Conservation (phyloP, 148 eudicot genomes). For the Fagopyrum homotropicum region DNA sequence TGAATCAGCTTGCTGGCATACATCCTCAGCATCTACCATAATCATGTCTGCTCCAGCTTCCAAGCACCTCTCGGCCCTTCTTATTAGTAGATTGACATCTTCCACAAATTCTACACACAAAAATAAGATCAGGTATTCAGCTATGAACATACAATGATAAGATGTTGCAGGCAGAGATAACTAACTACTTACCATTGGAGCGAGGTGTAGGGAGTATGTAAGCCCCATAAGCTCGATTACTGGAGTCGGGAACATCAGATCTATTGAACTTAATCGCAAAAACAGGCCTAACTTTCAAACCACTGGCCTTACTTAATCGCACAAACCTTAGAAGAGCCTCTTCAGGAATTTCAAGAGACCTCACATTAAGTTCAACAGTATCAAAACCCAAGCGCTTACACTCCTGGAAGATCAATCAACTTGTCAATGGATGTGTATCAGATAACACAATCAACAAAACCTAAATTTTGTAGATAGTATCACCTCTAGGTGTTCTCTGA, state of each 20-base stretch:
- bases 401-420: conserved; percentile 37
- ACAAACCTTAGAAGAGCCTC: conserved; percentile 76
- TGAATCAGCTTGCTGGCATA: conserved; percentile 61
- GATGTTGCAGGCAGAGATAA: conserved; percentile 2
- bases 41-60: conserved; percentile 99
- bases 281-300: conserved; percentile 79
- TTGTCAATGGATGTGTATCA: not conserved
- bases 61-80: conserved; percentile 87
- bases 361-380: conserved; percentile 71
- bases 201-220: conserved; percentile 56
- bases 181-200: conserved; percentile 43
- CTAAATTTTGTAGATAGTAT: not conserved
- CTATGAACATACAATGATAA: not conserved
- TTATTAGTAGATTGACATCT: conserved; percentile 72
- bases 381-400: conserved; percentile 89
- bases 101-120: conserved; percentile 61
- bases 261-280: conserved; percentile 77
- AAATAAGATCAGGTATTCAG: not conserved
- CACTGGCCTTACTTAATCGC: conserved; percentile 68
- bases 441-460: not conserved
- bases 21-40: conserved; percentile 82
- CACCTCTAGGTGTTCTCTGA: conserved; percentile 77
- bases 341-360: conserved; percentile 75
- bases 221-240: conserved; percentile 75
- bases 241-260: conserved; percentile 55